Percentiles rank a stretch among this genome's conserved stretches.
These are phyloP conservation scores for Ceratocystis huliohia DNA, from an alignment of 2,329 filamentous ascomycete genomes.

Conservation along the genomic window DNA sequence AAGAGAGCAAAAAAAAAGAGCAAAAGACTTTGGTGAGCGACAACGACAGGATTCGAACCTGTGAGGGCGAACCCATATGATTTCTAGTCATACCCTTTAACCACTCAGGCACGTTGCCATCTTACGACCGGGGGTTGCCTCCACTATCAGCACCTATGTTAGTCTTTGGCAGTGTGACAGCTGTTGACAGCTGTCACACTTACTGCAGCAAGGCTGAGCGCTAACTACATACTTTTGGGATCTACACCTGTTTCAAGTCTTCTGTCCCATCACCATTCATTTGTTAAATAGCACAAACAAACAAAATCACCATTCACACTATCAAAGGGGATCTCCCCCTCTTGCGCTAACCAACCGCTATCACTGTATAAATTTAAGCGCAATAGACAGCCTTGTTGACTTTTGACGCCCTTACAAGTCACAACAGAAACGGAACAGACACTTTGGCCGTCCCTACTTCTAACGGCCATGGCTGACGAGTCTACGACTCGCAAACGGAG, in stretches of 20 bases:
- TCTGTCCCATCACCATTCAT: too few relatives aligned
- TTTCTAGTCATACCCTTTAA: conserved; percentile 19
- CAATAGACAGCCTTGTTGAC: too few relatives aligned
- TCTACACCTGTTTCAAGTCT: neutral
- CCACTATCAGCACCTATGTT: neutral
- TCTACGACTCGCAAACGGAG: neutral
- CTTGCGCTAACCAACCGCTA: too few relatives aligned
- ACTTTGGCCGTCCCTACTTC: too few relatives aligned
- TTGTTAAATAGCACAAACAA: too few relatives aligned
- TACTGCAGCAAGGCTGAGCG: neutral
- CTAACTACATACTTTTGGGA: neutral
- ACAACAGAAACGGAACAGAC: neutral
- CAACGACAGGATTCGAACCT: conserved; percentile 18
- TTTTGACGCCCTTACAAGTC: neutral
- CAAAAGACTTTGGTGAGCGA: too few relatives aligned
- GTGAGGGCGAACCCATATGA: conserved; percentile 16
- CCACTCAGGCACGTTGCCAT: conserved; percentile 17
- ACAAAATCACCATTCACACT: too few relatives aligned
- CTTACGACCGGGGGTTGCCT: too few relatives aligned
- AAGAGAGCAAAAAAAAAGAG: neutral
- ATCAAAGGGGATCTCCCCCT: neutral
- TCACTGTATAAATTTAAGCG: too few relatives aligned
- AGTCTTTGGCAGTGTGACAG: neutral
- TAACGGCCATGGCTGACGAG: neutral
- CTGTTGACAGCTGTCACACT: neutral